phyloP scores from a whole-genome alignment of 2,329 filamentous ascomycete species.

The Microdochium bolleyi region DNA sequence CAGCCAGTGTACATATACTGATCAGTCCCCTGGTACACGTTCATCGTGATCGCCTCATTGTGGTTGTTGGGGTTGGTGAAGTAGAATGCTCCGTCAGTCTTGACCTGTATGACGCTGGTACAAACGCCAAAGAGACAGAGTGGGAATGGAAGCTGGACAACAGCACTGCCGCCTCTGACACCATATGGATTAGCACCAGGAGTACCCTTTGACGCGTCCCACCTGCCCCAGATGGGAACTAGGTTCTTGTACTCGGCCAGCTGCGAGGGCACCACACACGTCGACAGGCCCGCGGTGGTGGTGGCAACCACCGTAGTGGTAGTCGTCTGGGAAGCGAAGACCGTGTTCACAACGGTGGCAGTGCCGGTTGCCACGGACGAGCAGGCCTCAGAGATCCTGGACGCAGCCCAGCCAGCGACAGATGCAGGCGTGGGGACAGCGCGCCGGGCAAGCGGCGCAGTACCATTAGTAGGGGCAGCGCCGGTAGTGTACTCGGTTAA shows the following conservation, averaged over 20 bases:
- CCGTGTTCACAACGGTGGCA: not conserved
- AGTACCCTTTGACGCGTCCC: constrained; percentile 15
- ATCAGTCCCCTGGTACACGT: not conserved
- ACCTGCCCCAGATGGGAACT: constrained; percentile 27
- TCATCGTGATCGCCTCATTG: not conserved
- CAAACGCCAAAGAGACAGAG: not conserved
- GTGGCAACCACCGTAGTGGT: not conserved
- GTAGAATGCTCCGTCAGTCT: not conserved
- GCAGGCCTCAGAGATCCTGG: not conserved
- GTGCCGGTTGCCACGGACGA: not conserved
- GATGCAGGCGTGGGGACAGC: not conserved
- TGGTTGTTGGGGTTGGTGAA: not conserved
- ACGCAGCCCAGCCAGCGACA: not conserved
- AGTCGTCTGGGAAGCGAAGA: not conserved
- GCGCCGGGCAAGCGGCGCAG: not conserved
- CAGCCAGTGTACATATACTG: not conserved
- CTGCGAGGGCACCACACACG: not conserved
- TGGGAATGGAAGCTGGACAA: not conserved
- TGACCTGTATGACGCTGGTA: not conserved
- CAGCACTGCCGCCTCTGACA: not conserved
- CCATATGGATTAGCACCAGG: not conserved
- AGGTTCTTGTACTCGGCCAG: constrained; percentile 32
- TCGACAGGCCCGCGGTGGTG: not conserved
- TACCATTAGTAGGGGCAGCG: constrained; percentile 8
- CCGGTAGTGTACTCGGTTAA: constrained; percentile 27